A percentile compares a stretch with the other conserved stretches of the same genome.
These are phyloP conservation scores for Pichia sp. DNA, from an alignment of 1,139 yeast genomes.

Conservation along the genomic window DNA sequence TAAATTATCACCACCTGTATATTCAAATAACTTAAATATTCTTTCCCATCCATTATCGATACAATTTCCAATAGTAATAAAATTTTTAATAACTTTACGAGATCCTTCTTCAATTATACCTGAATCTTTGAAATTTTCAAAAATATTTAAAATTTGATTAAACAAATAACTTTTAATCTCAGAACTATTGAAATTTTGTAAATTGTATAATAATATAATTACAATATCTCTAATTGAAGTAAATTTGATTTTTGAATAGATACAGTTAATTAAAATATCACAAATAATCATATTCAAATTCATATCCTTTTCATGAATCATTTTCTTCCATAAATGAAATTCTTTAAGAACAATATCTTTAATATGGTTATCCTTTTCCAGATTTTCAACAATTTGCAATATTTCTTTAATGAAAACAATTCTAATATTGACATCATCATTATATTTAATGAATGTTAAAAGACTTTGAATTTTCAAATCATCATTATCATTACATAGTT, in stretches of 20 bases:
- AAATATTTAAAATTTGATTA: neutral
- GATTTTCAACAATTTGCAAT: neutral
- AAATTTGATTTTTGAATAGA: neutral
- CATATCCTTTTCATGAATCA: slow-evolving; percentile 4
- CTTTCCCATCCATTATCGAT: slow-evolving; percentile 3
- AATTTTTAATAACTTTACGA: slow-evolving; percentile 7
- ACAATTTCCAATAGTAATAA: slow-evolving; percentile 7
- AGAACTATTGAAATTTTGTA: slow-evolving; percentile 2
- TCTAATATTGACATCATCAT: slow-evolving; percentile 3
- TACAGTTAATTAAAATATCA: neutral
- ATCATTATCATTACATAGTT: slow-evolving; percentile 3
- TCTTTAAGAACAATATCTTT: neutral
- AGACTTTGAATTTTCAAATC: neutral
- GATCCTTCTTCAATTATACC: slow-evolving; percentile 6
- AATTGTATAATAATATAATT: slow-evolving; percentile 4
- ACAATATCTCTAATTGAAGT: slow-evolving; percentile 5
- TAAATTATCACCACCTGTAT: neutral
- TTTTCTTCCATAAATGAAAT: slow-evolving; percentile 6
- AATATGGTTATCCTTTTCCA: neutral
- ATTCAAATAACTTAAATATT: slow-evolving; percentile 2
- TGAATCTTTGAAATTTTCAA: slow-evolving; percentile 6
- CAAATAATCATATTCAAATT: neutral
- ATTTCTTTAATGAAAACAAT: slow-evolving; percentile 1
- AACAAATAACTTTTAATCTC: neutral
- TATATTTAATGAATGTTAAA: slow-evolving; percentile 1